These are phyloP conservation scores for Salix viminalis DNA, from an alignment of 345 rosid species.

Conservation along the genomic window DNA sequence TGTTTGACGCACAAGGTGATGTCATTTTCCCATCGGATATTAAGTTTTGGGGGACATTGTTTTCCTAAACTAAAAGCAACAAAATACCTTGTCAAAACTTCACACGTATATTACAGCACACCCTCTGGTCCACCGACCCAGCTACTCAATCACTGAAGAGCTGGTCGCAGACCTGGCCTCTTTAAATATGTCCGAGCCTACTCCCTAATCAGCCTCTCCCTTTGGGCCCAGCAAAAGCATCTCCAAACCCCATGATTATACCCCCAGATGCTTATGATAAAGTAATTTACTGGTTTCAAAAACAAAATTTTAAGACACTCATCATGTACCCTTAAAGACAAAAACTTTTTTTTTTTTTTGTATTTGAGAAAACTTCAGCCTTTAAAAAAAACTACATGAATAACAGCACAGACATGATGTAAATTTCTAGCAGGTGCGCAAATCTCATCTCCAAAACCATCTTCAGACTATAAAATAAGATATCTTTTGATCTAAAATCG, in stretches of 20 bases:
- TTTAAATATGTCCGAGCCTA: not conserved
- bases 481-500: not conserved
- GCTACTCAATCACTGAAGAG: not conserved
- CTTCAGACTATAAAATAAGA: not conserved
- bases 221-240: not conserved
- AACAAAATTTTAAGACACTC: not conserved
- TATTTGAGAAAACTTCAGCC: too few species aligned
- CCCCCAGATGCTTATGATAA: not conserved
- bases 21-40: not conserved
- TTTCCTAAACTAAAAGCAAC: not conserved
- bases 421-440: not conserved
- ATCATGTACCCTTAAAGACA: conserved; percentile 2
- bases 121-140: conserved; percentile 2
- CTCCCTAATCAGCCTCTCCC: not conserved
- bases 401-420: not conserved
- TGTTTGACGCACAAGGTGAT: not conserved
- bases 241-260: not conserved
- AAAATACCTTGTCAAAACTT: not conserved
- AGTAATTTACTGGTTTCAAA: not conserved
- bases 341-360: not conserved
- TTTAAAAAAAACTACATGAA: not conserved
- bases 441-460: not conserved
- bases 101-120: not conserved
- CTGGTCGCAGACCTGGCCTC: not conserved
- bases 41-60: not conserved